phyloP scores from a whole-genome alignment of 129 eudicot species.

The Arctium lappa region DNA sequence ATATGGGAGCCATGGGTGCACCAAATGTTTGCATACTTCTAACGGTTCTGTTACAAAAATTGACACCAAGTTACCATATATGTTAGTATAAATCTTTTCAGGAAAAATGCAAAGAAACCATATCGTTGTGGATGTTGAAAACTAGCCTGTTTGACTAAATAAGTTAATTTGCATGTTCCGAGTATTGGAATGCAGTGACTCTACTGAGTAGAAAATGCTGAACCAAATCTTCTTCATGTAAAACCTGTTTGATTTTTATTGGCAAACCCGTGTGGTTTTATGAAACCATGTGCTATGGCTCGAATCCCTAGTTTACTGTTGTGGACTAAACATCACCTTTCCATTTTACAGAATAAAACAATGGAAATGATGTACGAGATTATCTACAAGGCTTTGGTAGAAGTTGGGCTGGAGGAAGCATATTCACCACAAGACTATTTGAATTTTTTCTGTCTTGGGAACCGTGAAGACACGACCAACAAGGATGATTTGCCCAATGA shows the following conservation, averaged over 20 bases:
- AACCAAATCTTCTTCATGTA: too few species aligned
- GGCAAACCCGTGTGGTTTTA: background rate
- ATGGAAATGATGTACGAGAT: slow-evolving; percentile 99
- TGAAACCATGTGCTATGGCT: background rate
- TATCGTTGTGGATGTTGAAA: background rate
- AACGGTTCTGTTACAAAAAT: too few species aligned
- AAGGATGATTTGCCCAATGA: slow-evolving; percentile 26
- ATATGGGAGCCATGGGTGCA: background rate
- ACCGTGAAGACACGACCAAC: slow-evolving; percentile 55
- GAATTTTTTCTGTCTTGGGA: slow-evolving; percentile 90
- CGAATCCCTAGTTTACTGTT: background rate
- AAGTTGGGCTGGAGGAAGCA: slow-evolving; percentile 82
- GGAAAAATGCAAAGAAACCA: background rate
- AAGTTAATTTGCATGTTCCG: background rate
- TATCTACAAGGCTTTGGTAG: slow-evolving; percentile 72
- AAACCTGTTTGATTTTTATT: too few species aligned
- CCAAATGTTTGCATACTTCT: background rate
- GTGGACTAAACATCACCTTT: background rate
- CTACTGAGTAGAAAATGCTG: too few species aligned
- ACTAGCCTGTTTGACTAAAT: background rate
- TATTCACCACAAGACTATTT: slow-evolving; percentile 79
- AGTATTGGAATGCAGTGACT: too few species aligned
- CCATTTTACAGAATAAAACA: slow-evolving; percentile 65
- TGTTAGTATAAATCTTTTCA: background rate
- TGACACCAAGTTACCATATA: background rate